Percentiles rank a stretch among this genome's conserved stretches.
Evolutionary conservation across 176 grass and related monocot genomes (phyloP).

Genomic region (Aegilops longissima): DNA sequence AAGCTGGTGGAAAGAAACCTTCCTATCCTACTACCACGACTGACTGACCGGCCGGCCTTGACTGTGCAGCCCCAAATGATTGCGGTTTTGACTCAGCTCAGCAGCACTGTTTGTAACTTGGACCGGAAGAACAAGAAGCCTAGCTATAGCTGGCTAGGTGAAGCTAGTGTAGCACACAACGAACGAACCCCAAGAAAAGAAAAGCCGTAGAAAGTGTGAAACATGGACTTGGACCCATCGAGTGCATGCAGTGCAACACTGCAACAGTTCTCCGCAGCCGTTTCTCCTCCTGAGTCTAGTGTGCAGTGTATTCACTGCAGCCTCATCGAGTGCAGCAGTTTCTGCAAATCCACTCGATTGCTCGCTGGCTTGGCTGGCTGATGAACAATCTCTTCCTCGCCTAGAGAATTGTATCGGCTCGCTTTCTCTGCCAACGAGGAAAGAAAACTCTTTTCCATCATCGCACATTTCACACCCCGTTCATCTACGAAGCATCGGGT

Average conservation of each 20-base stretch:
- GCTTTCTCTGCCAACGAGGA: not conserved
- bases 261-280: not conserved
- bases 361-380: not conserved
- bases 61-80: not conserved
- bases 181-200: not conserved
- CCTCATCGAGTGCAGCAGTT: not conserved
- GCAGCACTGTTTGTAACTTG: not conserved
- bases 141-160: too few species aligned
- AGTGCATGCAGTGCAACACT: not conserved
- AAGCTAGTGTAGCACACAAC: too few species aligned
- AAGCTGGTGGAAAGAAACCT: not conserved
- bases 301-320: not conserved
- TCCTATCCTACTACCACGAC: not conserved
- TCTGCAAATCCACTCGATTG: conserved; percentile 1
- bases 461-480: not conserved
- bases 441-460: not conserved
- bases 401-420: not conserved
- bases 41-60: not conserved
- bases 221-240: conserved; percentile 16
- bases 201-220: not conserved
- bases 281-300: not conserved
- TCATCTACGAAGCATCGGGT: not conserved
- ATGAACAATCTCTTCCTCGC: not conserved
- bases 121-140: not conserved
- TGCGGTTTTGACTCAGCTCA: not conserved